Evolutionary conservation across 2,329 filamentous ascomycete genomes (phyloP).

Genomic region (Xylaria sp.): DNA sequence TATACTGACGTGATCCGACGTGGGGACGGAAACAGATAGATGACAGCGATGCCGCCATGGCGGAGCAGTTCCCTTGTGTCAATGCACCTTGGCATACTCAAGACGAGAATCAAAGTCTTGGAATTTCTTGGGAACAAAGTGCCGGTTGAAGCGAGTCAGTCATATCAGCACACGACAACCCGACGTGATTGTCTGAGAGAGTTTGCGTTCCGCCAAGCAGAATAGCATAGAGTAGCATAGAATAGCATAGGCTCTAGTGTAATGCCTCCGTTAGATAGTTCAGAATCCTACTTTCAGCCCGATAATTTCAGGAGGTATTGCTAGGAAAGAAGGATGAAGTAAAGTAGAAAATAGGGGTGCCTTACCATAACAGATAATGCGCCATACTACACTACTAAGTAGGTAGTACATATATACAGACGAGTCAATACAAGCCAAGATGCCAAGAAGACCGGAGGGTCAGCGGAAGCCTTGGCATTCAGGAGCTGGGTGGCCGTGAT

Average conservation of each 20-base stretch:
- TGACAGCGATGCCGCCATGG: slow-evolving; percentile 1
- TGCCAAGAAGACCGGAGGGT: slow-evolving; percentile 22
- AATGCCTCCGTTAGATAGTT: background rate
- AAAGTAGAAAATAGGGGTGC: slow-evolving; percentile 17
- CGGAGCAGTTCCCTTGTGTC: slow-evolving; percentile 2
- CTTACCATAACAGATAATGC: background rate
- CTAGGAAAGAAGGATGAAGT: background rate
- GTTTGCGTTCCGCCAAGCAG: background rate
- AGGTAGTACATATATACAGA: too few species aligned
- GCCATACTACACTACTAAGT: background rate
- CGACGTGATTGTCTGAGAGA: background rate
- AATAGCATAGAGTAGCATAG: background rate
- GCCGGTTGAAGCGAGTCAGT: slow-evolving; percentile 5
- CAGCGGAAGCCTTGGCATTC: slow-evolving; percentile 25
- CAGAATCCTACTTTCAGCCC: background rate
- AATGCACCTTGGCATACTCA: slow-evolving; percentile 2
- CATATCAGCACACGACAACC: background rate
- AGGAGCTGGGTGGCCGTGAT: slow-evolving; percentile 27
- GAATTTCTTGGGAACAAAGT: slow-evolving; percentile 10
- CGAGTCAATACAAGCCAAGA: slow-evolving; percentile 24
- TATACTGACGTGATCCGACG: slow-evolving; percentile 26
- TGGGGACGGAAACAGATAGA: slow-evolving; percentile 7
- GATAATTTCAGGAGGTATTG: background rate
- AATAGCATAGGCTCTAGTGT: background rate
- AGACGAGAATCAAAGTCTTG: slow-evolving; percentile 6